Conservation (phyloP, 441 rosid species). For the Oxalis stricta region DNA sequence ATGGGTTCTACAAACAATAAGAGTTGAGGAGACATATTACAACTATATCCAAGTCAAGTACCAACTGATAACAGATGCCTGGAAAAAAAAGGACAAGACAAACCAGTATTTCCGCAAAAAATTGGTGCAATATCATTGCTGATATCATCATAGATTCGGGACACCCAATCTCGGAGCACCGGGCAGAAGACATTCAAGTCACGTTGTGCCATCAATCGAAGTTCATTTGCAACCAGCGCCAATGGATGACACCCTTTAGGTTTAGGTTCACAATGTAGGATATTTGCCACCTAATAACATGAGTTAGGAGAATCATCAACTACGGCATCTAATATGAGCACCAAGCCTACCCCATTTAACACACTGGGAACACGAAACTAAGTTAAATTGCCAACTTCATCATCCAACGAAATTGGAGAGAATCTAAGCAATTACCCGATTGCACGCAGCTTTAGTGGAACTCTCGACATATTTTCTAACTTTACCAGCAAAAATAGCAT, state of each 20-base stretch:
- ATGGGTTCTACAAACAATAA: conserved; percentile 56
- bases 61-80: conserved; percentile 4
- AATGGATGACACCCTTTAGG: conserved; percentile 54
- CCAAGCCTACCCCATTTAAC: neutral
- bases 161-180: conserved; percentile 43
- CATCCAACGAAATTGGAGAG: too few relatives aligned
- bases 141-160: conserved; percentile 64
- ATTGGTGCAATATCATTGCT: conserved; percentile 51
- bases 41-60: neutral
- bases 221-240: conserved; percentile 78
- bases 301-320: conserved; percentile 2
- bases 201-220: conserved; percentile 61
- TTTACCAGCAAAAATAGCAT: conserved; percentile 33
- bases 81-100: conserved; percentile 21
- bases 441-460: conserved; percentile 60
- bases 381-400: too few relatives aligned
- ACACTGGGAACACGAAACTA: too few relatives aligned
- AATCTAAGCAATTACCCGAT: conserved; percentile 32
- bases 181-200: conserved; percentile 67
- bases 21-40: too few relatives aligned
- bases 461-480: conserved; percentile 49
- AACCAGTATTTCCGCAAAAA: conserved; percentile 93
- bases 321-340: neutral
- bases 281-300: conserved; percentile 45
- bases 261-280: conserved; percentile 44